A percentile compares a stretch with the other conserved stretches of the same genome.
Evolutionary conservation across 1,284 basidiomycete species (phyloP).

Genomic region (Microbotryum intermedium): DNA sequence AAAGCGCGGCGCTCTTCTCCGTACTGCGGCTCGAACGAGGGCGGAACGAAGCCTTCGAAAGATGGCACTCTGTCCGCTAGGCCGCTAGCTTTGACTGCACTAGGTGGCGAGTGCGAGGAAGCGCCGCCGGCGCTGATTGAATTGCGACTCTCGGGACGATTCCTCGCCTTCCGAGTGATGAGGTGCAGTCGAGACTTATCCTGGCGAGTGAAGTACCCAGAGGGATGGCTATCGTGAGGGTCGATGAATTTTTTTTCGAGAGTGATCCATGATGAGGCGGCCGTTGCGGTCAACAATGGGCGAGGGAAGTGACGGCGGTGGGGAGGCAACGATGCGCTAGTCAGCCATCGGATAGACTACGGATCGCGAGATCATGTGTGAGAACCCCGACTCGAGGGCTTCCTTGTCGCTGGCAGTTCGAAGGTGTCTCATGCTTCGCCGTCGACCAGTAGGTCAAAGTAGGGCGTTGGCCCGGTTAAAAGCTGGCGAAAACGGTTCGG

Average conservation of each 20-base stretch:
- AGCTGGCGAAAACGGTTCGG: no score
- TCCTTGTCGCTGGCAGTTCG: no score
- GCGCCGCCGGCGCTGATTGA: slow-evolving; percentile 3
- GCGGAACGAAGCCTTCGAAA: background rate
- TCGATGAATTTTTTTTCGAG: no score
- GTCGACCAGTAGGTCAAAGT: background rate
- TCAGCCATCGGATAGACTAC: background rate
- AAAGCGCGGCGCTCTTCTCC: background rate
- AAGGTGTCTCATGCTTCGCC: background rate
- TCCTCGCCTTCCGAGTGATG: slow-evolving; percentile 18
- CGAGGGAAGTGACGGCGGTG: no score
- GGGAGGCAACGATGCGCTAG: background rate
- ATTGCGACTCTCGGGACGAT: background rate
- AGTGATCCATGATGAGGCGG: no score
- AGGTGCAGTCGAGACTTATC: slow-evolving; percentile 8
- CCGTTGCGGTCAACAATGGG: no score
- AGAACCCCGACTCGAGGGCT: background rate
- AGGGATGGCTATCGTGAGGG: slow-evolving; percentile 10
- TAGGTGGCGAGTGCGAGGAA: background rate
- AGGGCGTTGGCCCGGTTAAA: background rate
- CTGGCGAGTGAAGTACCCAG: slow-evolving; percentile 14
- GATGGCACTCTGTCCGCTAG: no score
- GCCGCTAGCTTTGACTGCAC: background rate
- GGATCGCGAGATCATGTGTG: background rate
- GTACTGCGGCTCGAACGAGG: background rate